Evolutionary conservation across 257 asterid species (phyloP).

Genomic region (Rauvolfia tetraphylla): DNA sequence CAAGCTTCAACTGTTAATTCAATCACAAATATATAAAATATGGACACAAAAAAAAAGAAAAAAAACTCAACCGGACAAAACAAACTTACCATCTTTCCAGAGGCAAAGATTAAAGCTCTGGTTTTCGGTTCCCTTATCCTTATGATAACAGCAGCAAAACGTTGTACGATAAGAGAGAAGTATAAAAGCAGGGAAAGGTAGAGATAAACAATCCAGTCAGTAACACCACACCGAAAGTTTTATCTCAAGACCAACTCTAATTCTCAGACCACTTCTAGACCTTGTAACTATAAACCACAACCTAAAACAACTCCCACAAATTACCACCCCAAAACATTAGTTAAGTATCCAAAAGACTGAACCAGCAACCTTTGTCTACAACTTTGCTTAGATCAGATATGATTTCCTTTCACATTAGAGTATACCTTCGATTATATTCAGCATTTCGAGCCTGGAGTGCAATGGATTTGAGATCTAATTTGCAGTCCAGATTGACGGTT

Average conservation of each 20-base stretch:
- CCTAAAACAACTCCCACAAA: not conserved
- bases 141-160: conserved; percentile 47
- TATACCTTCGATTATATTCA: no score
- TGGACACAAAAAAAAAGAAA: not conserved
- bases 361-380: not conserved
- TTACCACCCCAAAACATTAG: not conserved
- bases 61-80: not conserved
- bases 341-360: not conserved
- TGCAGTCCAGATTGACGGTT: no score
- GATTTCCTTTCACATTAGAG: no score
- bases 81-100: conserved; percentile 42
- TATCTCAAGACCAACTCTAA: not conserved
- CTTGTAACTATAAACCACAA: not conserved
- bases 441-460: no score
- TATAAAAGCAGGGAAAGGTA: not conserved
- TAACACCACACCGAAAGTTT: not conserved
- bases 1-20: no score
- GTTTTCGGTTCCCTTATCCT: conserved; percentile 48
- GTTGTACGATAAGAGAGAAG: conserved; percentile 17
- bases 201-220: not conserved
- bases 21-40: not conserved
- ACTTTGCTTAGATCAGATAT: not conserved
- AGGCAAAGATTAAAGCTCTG: conserved; percentile 42
- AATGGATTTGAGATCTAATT: no score
- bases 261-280: not conserved